Base-by-base conservation (phyloP, 2,329 filamentous ascomycete genomes). In the Beauveria brongniartii region DNA sequence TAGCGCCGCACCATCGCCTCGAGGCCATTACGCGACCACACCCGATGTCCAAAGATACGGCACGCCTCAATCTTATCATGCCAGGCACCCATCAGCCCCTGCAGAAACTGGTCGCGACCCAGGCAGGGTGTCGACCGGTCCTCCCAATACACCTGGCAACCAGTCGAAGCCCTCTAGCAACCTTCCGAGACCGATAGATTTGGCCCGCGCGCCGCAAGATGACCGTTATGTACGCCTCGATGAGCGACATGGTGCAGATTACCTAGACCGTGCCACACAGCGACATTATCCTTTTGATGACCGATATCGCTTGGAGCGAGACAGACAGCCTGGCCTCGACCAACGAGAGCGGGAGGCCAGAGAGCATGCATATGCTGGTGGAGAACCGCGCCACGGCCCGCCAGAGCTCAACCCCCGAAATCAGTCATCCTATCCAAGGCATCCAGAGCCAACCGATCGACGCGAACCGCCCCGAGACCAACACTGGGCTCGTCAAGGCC, bases 11-110 rank as follows among this genome's bases (percentile, higher is more conserved):
- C 77, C 75, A 5, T 83, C 82, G 16, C 80, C 81, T 6, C 75
- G 80, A 65, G 75, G 74, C 59, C 71, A 77, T 44, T 82, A 82
- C 64, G 76, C 75, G 7, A 82, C 83, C 3, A 85, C 83, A 0
- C 84, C 83, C 28, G 84, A 86, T 65, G 70, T 81, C 20, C 79
- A 80, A 63, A 79, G 82, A 63, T 87, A 80, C 40, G 18, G 26
- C n/a, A 87, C 84, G 2, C 83, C 85, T 1, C 82, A 84, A 59
- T 72, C 75, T 12, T 87, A 83, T 65, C 72, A 77, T 52, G 77
- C 78, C 50, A 77, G 82, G 43, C 79, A 78, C 4, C 78, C 79
- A 1, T 81, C 80, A 46, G 72, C 76, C 16, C 74, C 74, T 5
- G 71, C 72, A 16, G 83, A 86, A 24, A 78, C 68, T 64, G 71